Percentiles rank a stretch among this genome's conserved stretches.
Evolutionary conservation across 257 asterid species (phyloP).

Genomic region (Solanum chmielewskii): DNA sequence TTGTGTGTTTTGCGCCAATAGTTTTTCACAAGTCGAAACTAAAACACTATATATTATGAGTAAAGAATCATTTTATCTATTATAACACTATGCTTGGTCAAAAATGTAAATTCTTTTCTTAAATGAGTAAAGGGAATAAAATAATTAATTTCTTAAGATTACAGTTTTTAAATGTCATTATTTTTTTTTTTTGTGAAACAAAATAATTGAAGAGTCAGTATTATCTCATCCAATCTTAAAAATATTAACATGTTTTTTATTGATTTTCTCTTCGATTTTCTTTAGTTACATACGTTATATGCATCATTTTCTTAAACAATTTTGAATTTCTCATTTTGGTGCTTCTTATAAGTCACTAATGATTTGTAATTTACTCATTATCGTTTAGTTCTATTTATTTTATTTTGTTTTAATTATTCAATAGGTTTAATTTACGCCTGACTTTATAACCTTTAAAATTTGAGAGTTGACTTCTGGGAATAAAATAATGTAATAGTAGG

Average conservation of each 20-base stretch:
- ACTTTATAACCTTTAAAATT: neutral
- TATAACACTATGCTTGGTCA: neutral
- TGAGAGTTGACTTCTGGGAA: neutral
- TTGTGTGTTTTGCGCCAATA: accelerated
- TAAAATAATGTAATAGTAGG: neutral
- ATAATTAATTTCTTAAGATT: neutral
- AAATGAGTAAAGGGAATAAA: too few species aligned
- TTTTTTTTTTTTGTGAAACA: neutral
- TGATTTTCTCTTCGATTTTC: neutral
- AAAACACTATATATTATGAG: neutral
- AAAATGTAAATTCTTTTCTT: too few species aligned
- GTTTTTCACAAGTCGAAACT: neutral
- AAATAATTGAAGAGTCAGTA: neutral
- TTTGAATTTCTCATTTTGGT: neutral
- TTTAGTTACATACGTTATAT: neutral
- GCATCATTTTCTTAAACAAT: neutral
- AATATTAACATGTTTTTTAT: neutral
- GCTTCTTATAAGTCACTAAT: neutral
- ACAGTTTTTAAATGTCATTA: neutral
- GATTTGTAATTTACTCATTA: neutral
- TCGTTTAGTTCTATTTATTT: neutral
- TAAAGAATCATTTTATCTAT: neutral
- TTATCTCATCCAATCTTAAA: neutral
- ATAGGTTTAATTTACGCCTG: neutral
- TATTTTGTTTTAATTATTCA: neutral